Conservation (phyloP, 2,329 filamentous ascomycete species). For the Colletotrichum echinochloae region DNA sequence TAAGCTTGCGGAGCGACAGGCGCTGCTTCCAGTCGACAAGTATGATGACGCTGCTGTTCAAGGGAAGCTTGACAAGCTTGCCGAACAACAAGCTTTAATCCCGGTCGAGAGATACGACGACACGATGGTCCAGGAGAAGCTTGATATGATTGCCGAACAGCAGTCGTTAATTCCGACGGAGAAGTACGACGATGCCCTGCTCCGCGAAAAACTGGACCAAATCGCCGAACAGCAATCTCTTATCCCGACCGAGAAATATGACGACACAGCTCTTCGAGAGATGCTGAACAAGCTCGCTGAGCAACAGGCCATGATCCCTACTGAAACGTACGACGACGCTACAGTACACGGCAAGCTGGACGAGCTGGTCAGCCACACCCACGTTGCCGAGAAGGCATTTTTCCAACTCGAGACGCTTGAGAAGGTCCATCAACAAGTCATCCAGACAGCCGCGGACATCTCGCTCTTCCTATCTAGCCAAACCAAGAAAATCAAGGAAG, state of each 20-base stretch:
- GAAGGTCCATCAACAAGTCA: constrained; percentile 88
- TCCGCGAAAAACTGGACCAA: constrained; percentile 23
- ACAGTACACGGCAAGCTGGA: constrained; percentile 48
- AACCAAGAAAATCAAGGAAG: constrained; percentile 78
- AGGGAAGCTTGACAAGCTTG: constrained; percentile 29
- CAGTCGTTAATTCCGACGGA: constrained; percentile 53
- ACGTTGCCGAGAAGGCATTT: constrained; percentile 76
- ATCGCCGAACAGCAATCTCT: constrained; percentile 32
- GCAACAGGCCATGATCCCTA: constrained; percentile 27
- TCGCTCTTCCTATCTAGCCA: constrained; percentile 84
- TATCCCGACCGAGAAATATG: constrained; percentile 40
- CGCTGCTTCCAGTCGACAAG: constrained; percentile 44
- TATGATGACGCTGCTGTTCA: constrained; percentile 21
- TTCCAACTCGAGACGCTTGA: constrained; percentile 85
- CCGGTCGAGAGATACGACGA: constrained; percentile 29
- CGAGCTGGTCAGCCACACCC: constrained; percentile 70
- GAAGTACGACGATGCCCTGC: constrained; percentile 18
- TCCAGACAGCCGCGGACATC: constrained; percentile 85
- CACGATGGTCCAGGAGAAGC: constrained; percentile 13
- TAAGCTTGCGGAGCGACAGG: constrained; percentile 68
- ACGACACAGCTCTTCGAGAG: constrained; percentile 45
- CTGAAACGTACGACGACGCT: constrained; percentile 44
- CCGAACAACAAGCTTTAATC: constrained; percentile 59
- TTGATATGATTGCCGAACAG: constrained; percentile 49
- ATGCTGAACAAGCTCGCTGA: constrained; percentile 53